Evolutionary conservation across 2,329 filamentous ascomycete genomes (phyloP), one percentile per base, ranked within the genome.

Genomic region (Paramyrothecium sp.): DNA sequence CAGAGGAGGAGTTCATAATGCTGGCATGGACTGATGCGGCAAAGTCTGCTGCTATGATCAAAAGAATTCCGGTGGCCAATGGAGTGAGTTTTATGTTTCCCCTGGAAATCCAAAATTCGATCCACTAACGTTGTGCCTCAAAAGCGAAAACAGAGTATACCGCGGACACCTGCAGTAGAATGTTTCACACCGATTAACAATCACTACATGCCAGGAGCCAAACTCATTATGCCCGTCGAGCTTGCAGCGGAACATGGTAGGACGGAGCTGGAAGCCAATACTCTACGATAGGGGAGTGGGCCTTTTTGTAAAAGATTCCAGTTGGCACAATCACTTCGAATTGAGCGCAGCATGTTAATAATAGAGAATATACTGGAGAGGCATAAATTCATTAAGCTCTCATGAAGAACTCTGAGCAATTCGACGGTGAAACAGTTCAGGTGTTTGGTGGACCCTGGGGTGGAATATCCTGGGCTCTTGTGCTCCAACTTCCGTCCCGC

Each of bases 11-110:
- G 20, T 58, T 65, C 17, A 69, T 76, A 44, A 68, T 77, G 7
- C 56, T 77, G 54, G 72, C 72, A 2, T 77, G 75, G 75, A 66
- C 69, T n/a, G 75, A 77, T 56, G 56, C 67, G 5, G 61, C 64
- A 0, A 75, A 73, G 57, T 64, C 59, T 1, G 59, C 61, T 16
- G 75, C 69, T 0, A 73, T 61, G 60, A 52, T 68, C 7, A 68
- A 69, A 56, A 72, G 71, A 57, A 65, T 71, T 49, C 66, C 69
- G 0, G 49, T 68, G 19, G 53, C 55, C 8, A 54, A 51, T 10
- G 30, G 53, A 38, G 60, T 62, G 30, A 59, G 58, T 54, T 8
- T 30, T 11, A 23, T 5, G 3, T 19, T 10, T 44, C 30, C 8
- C 20, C 47, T 16, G 13, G 11, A 19, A 16, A 20, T 16, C 12